Evolutionary conservation across 495 filamentous ascomycete species (phyloP).

Genomic region (Podospora conica): DNA sequence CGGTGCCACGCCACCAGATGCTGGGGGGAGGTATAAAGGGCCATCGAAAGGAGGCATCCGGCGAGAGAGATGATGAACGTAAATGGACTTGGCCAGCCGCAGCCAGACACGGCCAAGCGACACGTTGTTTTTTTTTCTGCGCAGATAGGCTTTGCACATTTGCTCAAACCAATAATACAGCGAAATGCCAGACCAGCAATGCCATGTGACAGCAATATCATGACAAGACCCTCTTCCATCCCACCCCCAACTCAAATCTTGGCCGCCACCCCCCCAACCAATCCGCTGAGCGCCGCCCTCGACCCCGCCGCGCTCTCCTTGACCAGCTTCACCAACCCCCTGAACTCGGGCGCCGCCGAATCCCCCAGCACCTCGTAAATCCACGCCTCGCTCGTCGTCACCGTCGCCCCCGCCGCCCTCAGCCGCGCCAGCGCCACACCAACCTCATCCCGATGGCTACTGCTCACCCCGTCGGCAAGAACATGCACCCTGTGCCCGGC

Average conservation of each 20-base stretch:
- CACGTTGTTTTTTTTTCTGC: background rate
- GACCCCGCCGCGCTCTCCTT: constrained; percentile 69
- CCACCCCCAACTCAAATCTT: constrained; percentile 41
- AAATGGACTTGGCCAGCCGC: background rate
- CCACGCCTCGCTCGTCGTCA: constrained; percentile 88
- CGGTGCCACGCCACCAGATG: no score
- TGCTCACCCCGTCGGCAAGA: constrained; percentile 85
- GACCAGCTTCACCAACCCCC: constrained; percentile 63
- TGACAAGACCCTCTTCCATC: background rate
- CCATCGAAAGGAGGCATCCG: no score
- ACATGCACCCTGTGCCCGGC: constrained; percentile 79
- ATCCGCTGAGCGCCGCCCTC: constrained; percentile 53
- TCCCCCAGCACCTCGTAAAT: constrained; percentile 92
- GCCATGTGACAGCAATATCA: background rate
- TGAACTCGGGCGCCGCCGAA: constrained; percentile 70
- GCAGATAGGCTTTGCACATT: background rate
- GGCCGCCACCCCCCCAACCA: constrained; percentile 46
- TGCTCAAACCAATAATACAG: background rate
- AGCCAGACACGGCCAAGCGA: background rate
- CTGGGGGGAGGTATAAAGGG: no score
- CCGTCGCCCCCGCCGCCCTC: constrained; percentile 64
- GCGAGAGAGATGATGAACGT: no score
- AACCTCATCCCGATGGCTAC: constrained; percentile 75
- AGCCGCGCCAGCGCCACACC: constrained; percentile 70
- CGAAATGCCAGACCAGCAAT: background rate